Percentiles rank a stretch among this genome's conserved stretches.
Evolutionary conservation across 2,329 filamentous ascomycete species (phyloP).

Genomic region (Cytospora schulzeri): DNA sequence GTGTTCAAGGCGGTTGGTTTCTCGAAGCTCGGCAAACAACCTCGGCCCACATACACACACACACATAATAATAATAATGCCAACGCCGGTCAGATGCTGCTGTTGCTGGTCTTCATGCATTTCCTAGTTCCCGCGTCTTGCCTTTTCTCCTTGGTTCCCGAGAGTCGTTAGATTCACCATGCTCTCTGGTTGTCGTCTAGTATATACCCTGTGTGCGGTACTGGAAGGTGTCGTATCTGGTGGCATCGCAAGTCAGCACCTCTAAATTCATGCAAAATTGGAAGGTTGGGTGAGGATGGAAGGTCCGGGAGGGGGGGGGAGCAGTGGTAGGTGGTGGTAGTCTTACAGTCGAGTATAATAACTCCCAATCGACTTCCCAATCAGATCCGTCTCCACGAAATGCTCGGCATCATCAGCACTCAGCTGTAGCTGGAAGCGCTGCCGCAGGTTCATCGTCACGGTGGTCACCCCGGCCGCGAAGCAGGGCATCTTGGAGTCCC

Average conservation of each 20-base stretch:
- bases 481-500: conserved; percentile 82
- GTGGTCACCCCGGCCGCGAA: conserved; percentile 74
- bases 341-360: conserved; percentile 83
- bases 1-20: background rate
- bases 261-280: background rate
- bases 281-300: no score
- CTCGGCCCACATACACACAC: background rate
- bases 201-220: conserved; percentile 88
- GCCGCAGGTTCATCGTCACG: conserved; percentile 68
- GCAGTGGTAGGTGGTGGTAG: background rate
- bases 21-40: background rate
- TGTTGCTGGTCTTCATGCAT: background rate
- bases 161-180: conserved; percentile 18
- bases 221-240: conserved; percentile 81
- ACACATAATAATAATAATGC: conserved; percentile 2
- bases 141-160: background rate
- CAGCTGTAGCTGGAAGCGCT: conserved; percentile 79
- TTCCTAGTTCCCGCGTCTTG: conserved; percentile 4
- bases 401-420: conserved; percentile 80
- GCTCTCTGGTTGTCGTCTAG: conserved; percentile 44
- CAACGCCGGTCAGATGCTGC: conserved; percentile 27
- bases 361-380: conserved; percentile 80
- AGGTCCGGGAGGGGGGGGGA: no score
- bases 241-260: conserved; percentile 37
- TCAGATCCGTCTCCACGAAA: conserved; percentile 78